Base-by-base conservation (phyloP, 1,139 yeast species). In the Yamadazyma oceani region DNA sequence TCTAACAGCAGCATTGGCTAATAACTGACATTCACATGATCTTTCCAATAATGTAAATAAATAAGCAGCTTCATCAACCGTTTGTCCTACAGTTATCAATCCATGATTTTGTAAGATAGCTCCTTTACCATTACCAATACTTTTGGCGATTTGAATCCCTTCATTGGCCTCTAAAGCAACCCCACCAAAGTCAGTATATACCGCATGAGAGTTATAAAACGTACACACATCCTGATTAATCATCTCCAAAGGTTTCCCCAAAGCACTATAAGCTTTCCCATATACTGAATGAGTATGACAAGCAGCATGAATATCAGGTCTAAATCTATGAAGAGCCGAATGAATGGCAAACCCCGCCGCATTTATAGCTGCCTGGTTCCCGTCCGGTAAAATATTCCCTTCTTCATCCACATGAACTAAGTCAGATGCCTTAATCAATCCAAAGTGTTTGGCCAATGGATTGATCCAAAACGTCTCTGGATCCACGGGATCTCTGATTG, bases 331-430 rank as follows among this genome's bases (percentile, higher is more conserved):
- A 26, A 85, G 57, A 13, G 86, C 89, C 1, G 85, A 78, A 53
- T 85, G 95, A 59, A 85, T 85, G 43, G 80, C 78, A 64, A 85
- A 85, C 0, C 95, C 95, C 2, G 95, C 94, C 21, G 85, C 79
- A 54, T 85, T 85, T 42, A 85, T 77, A 2, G 90, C 82, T 15
- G 64, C 69, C 48, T 74, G 76, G 46, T 80, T 75, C 1, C 89
- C 89, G 36, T 83, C 88, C 1, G 68, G 63, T 49, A 82, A 70
- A 21, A 85, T 70, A 41, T 82, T 78, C 26, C 92, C 90, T 10
- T 78, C 66, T 48, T 79, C 82, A 57, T 84, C 88, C 21, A 85
- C 85, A 43, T 81, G 85, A 13, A 85, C 90, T 75, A 85, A 73
- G 52, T 85, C 94, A 31, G 79, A 66, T 12, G 85, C 90, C 50